Evolutionary conservation across 73 alveolate species (phyloP), one percentile per base, ranked within the genome.

Genomic region (Uronychia binucleata): DNA sequence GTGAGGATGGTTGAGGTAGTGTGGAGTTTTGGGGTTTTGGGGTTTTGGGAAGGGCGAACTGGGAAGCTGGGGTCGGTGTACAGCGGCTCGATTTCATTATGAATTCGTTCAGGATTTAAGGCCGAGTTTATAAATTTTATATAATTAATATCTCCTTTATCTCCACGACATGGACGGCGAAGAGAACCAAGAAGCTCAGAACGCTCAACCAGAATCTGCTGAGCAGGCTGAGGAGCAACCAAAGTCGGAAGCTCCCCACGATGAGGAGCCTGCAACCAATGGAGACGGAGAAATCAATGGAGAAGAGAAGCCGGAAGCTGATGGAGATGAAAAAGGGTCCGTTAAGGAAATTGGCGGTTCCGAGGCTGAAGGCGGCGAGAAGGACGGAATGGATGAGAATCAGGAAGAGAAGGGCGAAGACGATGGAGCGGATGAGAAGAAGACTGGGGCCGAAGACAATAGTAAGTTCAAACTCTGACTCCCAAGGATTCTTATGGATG

Each of bases 401-500:
- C 28, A 11, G 67, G 67, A 46, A 11, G 67, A 19, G n/a, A 46
- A 11, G 67, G 67, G 19, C 19, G 67, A 5, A 46, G 67, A 19
- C 19, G 67, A 13, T 27, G 26, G 33, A 34, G 5, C 75, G 27
- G 13, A 74, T 31, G 31, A 77, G 77, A 85, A 78, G 91, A 85
- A 26, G 58, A 29, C 86, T 11, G 67, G 67, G 5, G 76, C 86
- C 29, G 76, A 83, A 33, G 90, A 83, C 30, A 77, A 77, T 84
- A 76, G 86, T 85, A 85, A 85, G 80, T 33, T 34, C 19, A 26
- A 31, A 0, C 33, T 80, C 26, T 5, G 57, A 28, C 8, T 28
- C 13, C 27, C n/a, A 78, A 86, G 92, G 95, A 30, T 75, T 84
- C 30, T 31, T 80, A 1, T 85, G 92, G 92, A 90, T 90, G 95